Evolutionary conservation across 352 stramenopile genomes (phyloP).

Genomic region (Phytophthora melonis): DNA sequence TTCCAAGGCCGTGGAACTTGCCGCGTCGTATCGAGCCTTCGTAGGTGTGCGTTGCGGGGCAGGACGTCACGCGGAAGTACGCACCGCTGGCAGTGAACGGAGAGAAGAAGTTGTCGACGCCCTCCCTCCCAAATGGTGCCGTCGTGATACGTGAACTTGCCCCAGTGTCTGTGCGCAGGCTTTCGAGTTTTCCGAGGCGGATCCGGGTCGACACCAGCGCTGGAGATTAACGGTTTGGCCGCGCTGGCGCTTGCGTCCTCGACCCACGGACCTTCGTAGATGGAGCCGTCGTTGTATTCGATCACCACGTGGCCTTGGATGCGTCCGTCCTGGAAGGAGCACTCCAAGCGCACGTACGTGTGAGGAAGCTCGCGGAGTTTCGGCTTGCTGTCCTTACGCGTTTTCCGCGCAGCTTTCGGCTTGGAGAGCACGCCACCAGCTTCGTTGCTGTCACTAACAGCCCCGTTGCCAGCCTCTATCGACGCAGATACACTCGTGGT

Average conservation of each 20-base stretch:
- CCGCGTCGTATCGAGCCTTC: slow-evolving; percentile 60
- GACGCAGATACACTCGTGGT: not conserved
- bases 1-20: slow-evolving; percentile 80
- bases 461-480: not conserved
- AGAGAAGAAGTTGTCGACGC: slow-evolving; percentile 88
- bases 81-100: slow-evolving; percentile 70
- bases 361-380: slow-evolving; percentile 58
- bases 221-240: slow-evolving; percentile 51
- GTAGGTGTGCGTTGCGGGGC: slow-evolving; percentile 58
- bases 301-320: slow-evolving; percentile 73
- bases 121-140: slow-evolving; percentile 79
- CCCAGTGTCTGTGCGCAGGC: slow-evolving; percentile 56
- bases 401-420: slow-evolving; percentile 12
- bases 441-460: not conserved
- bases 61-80: slow-evolving; percentile 63
- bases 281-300: slow-evolving; percentile 82
- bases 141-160: slow-evolving; percentile 78
- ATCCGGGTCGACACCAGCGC: slow-evolving; percentile 19
- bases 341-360: slow-evolving; percentile 79
- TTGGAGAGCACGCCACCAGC: not conserved
- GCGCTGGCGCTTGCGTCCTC: slow-evolving; percentile 59
- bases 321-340: slow-evolving; percentile 70
- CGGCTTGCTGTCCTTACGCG: slow-evolving; percentile 16
- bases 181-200: slow-evolving; percentile 67
- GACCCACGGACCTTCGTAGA: slow-evolving; percentile 86